Evolutionary conservation across 441 rosid genomes (phyloP).

Genomic region (Pelargonium exstipulatum): DNA sequence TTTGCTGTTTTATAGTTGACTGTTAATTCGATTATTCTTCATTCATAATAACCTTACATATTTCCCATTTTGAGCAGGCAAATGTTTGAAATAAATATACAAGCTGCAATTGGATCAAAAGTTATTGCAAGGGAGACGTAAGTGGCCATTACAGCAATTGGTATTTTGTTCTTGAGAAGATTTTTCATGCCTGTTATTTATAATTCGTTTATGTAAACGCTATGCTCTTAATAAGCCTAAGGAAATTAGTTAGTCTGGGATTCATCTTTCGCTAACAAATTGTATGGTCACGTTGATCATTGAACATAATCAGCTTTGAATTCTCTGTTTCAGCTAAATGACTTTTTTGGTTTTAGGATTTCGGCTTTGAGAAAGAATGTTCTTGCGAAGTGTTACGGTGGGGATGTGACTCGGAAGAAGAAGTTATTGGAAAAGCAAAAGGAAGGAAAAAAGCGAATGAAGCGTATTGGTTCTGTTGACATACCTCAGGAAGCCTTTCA

Average conservation of each 20-base stretch:
- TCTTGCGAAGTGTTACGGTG: conserved; percentile 95
- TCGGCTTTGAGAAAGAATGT: conserved; percentile 96
- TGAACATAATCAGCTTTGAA: not conserved
- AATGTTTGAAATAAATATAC: conserved; percentile 93
- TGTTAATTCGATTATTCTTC: conserved; percentile 13
- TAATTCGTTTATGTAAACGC: not conserved
- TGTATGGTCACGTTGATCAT: not conserved
- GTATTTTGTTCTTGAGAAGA: not conserved
- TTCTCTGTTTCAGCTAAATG: conserved; percentile 11
- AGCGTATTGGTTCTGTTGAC: conserved; percentile 92
- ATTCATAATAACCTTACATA: conserved; percentile 4
- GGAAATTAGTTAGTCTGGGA: too few relatives aligned
- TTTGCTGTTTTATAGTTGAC: conserved; percentile 16
- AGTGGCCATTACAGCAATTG: conserved; percentile 23
- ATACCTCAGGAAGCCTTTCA: conserved; percentile 97
- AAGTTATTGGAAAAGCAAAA: conserved; percentile 92
- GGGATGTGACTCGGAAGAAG: conserved; percentile 82
- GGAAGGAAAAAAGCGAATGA: conserved; percentile 98
- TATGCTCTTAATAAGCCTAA: too few relatives aligned
- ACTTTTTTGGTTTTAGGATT: conserved; percentile 33
- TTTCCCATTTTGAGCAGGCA: conserved; percentile 48
- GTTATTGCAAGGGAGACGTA: conserved; percentile 87
- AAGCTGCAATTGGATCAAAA: conserved; percentile 94
- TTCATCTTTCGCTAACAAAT: too few relatives aligned
- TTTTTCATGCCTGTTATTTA: not conserved